Evolutionary conservation across 2,329 filamentous ascomycete genomes (phyloP).

Genomic region (Talaromyces rugulosus): DNA sequence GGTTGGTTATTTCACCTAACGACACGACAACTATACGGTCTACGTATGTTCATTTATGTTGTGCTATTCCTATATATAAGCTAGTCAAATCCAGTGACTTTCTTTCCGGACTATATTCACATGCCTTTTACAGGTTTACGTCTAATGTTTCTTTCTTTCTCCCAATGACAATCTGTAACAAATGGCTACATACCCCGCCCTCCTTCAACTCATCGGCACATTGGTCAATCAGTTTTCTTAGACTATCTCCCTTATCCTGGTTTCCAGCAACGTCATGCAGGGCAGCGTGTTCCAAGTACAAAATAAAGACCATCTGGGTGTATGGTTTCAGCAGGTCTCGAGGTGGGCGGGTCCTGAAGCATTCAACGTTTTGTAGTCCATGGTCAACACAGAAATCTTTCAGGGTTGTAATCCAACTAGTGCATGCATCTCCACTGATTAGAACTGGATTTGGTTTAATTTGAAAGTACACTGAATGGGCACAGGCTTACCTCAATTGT

Average conservation of each 20-base stretch:
- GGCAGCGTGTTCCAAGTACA: conserved; percentile 1
- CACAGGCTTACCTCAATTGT: not conserved
- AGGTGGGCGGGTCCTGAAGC: not conserved
- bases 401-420: not conserved
- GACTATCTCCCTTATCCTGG: not conserved
- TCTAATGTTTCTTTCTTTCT: not conserved
- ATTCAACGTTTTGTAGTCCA: conserved; percentile 1
- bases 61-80: not conserved
- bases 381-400: not conserved
- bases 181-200: not conserved
- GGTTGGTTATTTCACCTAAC: no score
- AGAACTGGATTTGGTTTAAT: not conserved
- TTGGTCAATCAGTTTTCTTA: not conserved
- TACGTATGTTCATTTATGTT: not conserved
- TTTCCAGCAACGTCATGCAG: conserved; percentile 2
- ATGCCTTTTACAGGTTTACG: not conserved
- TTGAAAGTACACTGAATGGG: not conserved
- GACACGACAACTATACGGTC: no score
- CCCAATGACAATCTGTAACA: conserved; percentile 3
- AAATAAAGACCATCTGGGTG: not conserved
- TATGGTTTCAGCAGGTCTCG: not conserved
- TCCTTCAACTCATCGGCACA: conserved; percentile 2
- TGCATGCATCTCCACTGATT: not conserved
- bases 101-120: not conserved
- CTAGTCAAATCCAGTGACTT: not conserved